Evolutionary conservation across 805 yeast genomes (phyloP).

Genomic region (Danielia oregonensis): DNA sequence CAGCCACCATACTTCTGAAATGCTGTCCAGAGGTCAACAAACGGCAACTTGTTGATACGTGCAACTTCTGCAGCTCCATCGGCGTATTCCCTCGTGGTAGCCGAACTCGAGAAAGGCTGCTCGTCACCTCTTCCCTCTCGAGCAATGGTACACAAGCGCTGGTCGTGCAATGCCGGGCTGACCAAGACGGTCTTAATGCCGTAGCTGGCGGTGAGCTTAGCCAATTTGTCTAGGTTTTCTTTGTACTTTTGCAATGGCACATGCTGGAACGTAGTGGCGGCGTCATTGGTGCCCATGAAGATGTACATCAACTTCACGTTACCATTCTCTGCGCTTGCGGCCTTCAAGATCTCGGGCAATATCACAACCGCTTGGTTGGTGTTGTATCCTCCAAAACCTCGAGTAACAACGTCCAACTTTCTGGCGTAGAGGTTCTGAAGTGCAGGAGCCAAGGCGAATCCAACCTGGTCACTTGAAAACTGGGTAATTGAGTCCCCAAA

Average conservation of each 20-base stretch:
- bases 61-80: slow-evolving; percentile 49
- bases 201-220: slow-evolving; percentile 34
- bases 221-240: slow-evolving; percentile 44
- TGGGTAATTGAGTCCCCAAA: slow-evolving; percentile 76
- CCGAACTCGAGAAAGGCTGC: slow-evolving; percentile 37
- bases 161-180: slow-evolving; percentile 60
- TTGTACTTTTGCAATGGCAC: slow-evolving; percentile 51
- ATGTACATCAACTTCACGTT: slow-evolving; percentile 47
- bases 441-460: slow-evolving; percentile 51
- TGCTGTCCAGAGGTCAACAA: slow-evolving; percentile 50
- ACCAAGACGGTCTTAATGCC: slow-evolving; percentile 54
- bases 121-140: slow-evolving; percentile 9
- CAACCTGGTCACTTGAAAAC: slow-evolving; percentile 37
- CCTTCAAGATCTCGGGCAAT: slow-evolving; percentile 42
- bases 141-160: slow-evolving; percentile 18
- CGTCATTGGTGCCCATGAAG: slow-evolving; percentile 83
- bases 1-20: slow-evolving; percentile 33
- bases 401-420: slow-evolving; percentile 59
- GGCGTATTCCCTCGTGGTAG: slow-evolving; percentile 45
- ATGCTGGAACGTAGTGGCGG: slow-evolving; percentile 26
- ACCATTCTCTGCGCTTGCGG: slow-evolving; percentile 25
- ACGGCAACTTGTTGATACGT: slow-evolving; percentile 45
- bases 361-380: slow-evolving; percentile 50
- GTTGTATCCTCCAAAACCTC: slow-evolving; percentile 80
- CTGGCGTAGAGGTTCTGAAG: slow-evolving; percentile 51